Evolutionary conservation across 83 land plant genomes (phyloP), one percentile per base, ranked within the genome.

Genomic region (Thuja plicata): DNA sequence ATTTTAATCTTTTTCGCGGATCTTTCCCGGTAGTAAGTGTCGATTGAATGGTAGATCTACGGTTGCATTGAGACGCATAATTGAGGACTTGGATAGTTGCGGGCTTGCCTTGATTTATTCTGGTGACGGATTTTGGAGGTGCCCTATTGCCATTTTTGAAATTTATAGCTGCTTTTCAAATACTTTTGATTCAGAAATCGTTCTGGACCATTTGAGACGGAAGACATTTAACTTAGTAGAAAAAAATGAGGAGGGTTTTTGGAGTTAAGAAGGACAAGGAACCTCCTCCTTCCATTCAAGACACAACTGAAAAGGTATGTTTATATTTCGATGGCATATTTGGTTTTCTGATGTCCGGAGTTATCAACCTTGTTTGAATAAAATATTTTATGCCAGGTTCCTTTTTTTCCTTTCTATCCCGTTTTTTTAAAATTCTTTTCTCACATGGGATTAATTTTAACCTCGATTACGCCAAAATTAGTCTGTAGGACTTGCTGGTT

Each of bases 191-290:
- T 27, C 11, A 66, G 8, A 24, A 27, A 2, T 27, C 7, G 73
- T 66, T 8, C 24, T 21, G 70, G 6, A 3, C 27, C 8, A 21
- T 62, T 30, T 66, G 73, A 27, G 10, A 24, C n/a, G 2, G n/a
- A 27, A 66, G 73, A 2, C 0, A 24, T 27, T 66, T 27, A 8
- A 66, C n/a, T 27, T 24, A 66, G 30, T 81, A 16, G 30, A 62
- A 32, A 78, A 90, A 87, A 82, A 98, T 98, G 99, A 97, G 89
- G 96, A 93, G 96, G 87, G 94, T 98, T 10, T 98, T 98, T 55
- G 99, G 99, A 38, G 95, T 90, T 52, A 97, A 95, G 95, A 97
- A 98, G 90, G 94, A 98, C 70, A 97, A 97, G 87, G 97, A 93
- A 13, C 99, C 99, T 15, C 97, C 97, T 73, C 97, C 99, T 1